Evolutionary conservation across 352 stramenopile species (phyloP), one percentile per base, ranked within the genome.

Genomic region (Phytopythium aichiense): DNA sequence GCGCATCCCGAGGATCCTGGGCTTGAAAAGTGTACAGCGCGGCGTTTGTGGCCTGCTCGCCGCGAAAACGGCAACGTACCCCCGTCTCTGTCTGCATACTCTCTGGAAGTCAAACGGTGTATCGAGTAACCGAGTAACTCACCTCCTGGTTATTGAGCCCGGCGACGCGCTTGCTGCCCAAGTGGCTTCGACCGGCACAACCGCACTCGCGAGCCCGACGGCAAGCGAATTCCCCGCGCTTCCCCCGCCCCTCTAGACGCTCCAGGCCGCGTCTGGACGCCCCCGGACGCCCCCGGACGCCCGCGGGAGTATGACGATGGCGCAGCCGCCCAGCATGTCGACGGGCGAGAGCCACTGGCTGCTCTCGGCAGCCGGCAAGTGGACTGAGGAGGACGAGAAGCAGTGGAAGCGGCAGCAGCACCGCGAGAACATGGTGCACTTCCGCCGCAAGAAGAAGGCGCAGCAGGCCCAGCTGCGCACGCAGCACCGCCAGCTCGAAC

Each of bases 351-450:
- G 69, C 54, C 72, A 80, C 46, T 80, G 72, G 72, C 60, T 80
- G 61, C 63, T 80, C 52, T 80, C 72, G 38, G 68, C 72, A 35
- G 72, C 67, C 0, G 72, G 72, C 40, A 72, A 70, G 58, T 80
- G 72, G 72, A 80, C 72, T 25, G 69, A 76, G 42, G 72, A 80
- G 51, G 72, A 80, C 60, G 69, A 80, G 60, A 80, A 76, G 65
- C 63, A 76, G 58, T 80, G 72, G 72, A 80, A 80, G 56, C 72
- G 72, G 22, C 66, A 80, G 58, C 72, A 80, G 35, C 72, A 80
- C 58, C 72, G 72, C 22, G 72, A 80, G 58, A 80, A 80, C 62
- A 80, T 80, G 72, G 72, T 80, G 25, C 76, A 74, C 58, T 80
- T 80, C 69, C 67, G 72, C 22, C 69, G 64, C 43, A 80, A 80